Percentiles rank a stretch among this genome's conserved stretches.
phyloP scores from a whole-genome alignment of 169 alveolate species.

The Perkinsus olseni region DNA sequence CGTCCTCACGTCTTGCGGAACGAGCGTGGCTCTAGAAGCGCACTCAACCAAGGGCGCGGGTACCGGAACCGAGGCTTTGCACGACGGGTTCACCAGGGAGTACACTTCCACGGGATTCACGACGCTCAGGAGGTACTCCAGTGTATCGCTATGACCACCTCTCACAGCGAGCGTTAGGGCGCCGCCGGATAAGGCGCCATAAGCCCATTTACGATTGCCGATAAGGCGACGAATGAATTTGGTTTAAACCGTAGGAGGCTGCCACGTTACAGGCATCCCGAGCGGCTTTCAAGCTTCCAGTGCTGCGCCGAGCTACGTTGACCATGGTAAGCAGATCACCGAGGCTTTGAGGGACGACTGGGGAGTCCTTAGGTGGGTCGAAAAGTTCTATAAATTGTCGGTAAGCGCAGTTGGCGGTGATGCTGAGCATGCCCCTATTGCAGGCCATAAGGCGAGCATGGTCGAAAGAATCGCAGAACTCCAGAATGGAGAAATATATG shows the following conservation, averaged over 20 bases:
- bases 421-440: background rate
- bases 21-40: background rate
- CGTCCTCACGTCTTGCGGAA: background rate
- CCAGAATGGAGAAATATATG: background rate
- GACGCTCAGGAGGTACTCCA: background rate
- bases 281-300: background rate
- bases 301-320: background rate
- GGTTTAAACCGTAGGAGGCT: background rate
- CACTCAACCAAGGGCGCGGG: background rate
- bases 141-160: background rate
- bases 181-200: background rate
- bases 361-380: background rate
- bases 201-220: background rate
- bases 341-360: background rate
- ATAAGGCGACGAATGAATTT: background rate
- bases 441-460: background rate
- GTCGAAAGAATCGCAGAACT: background rate
- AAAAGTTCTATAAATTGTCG: background rate
- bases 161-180: background rate
- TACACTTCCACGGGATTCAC: background rate
- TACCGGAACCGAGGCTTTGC: background rate
- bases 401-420: background rate
- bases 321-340: background rate
- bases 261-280: background rate
- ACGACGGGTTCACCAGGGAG: background rate